Evolutionary conservation across 306 rosid species (phyloP).

Genomic region (Cajanus cajan): DNA sequence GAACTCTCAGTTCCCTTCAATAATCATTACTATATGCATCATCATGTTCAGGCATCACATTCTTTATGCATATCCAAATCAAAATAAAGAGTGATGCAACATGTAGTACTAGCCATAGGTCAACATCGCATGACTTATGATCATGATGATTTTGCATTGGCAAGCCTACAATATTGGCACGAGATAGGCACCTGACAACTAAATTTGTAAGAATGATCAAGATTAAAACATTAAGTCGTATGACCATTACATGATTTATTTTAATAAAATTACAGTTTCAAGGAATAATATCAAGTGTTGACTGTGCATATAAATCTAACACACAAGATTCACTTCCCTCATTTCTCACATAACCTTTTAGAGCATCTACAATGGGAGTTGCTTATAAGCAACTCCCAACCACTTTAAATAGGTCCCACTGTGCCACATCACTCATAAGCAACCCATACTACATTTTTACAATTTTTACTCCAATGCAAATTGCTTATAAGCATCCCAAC

Average conservation of each 20-base stretch:
- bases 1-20: neutral
- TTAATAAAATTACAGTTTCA: conserved; percentile 8
- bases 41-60: conserved; percentile 16
- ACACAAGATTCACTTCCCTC: conserved; percentile 6
- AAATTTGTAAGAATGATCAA: neutral
- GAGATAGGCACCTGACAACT: neutral
- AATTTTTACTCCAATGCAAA: too few relatives aligned
- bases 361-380: too few relatives aligned
- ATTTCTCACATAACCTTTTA: neutral
- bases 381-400: too few relatives aligned
- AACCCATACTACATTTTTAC: too few relatives aligned
- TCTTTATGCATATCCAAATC: neutral
- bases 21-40: neutral
- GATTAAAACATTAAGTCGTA: conserved; percentile 1
- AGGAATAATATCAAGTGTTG: neutral
- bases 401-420: too few relatives aligned
- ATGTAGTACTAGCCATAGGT: neutral
- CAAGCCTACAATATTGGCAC: neutral
- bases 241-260: neutral
- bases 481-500: too few relatives aligned
- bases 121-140: neutral
- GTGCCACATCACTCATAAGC: too few relatives aligned
- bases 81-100: neutral
- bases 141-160: neutral
- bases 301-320: neutral